phyloP scores from a whole-genome alignment of 495 filamentous ascomycete genomes.

The Penicillium ochrochloron region DNA sequence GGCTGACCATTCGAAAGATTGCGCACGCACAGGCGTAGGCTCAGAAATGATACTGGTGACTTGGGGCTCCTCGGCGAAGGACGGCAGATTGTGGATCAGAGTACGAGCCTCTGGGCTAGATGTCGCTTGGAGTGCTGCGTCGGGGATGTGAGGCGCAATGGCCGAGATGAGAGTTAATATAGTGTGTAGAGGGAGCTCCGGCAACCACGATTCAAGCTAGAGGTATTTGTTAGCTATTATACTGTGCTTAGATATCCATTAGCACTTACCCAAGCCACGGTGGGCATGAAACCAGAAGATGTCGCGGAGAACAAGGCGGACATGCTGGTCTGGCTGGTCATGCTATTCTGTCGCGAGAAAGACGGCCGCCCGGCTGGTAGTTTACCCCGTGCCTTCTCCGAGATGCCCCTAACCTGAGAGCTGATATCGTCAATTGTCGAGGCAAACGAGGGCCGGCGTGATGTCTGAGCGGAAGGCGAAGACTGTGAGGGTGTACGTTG shows the following conservation, averaged over 20 bases:
- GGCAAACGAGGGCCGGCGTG: slow-evolving; percentile 72
- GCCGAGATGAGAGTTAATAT: slow-evolving; percentile 76
- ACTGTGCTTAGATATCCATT: neutral
- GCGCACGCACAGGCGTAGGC: slow-evolving; percentile 73
- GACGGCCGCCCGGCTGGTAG: slow-evolving; percentile 83
- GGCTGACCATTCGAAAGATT: slow-evolving; percentile 95
- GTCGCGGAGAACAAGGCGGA: slow-evolving; percentile 55
- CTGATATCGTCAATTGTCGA: slow-evolving; percentile 79
- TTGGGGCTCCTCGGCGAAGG: slow-evolving; percentile 67
- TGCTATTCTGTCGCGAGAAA: slow-evolving; percentile 93
- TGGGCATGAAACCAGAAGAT: slow-evolving; percentile 73
- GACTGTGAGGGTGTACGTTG: slow-evolving; percentile 71
- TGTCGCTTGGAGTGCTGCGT: slow-evolving; percentile 39
- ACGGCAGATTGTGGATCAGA: slow-evolving; percentile 54
- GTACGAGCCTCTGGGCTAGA: slow-evolving; percentile 44
- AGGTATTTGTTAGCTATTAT: slow-evolving; percentile 17
- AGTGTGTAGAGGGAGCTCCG: slow-evolving; percentile 88
- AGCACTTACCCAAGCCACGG: slow-evolving; percentile 67
- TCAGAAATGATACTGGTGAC: slow-evolving; percentile 67
- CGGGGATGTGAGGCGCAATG: slow-evolving; percentile 54
- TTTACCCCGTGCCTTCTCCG: slow-evolving; percentile 95
- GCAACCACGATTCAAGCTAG: slow-evolving; percentile 94
- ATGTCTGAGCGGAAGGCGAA: slow-evolving; percentile 70
- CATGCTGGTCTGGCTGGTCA: slow-evolving; percentile 76
- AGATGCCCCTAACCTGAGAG: slow-evolving; percentile 91